These are phyloP conservation scores for Hevea brasiliensis DNA, from an alignment of 345 rosid species.

Conservation along the genomic window DNA sequence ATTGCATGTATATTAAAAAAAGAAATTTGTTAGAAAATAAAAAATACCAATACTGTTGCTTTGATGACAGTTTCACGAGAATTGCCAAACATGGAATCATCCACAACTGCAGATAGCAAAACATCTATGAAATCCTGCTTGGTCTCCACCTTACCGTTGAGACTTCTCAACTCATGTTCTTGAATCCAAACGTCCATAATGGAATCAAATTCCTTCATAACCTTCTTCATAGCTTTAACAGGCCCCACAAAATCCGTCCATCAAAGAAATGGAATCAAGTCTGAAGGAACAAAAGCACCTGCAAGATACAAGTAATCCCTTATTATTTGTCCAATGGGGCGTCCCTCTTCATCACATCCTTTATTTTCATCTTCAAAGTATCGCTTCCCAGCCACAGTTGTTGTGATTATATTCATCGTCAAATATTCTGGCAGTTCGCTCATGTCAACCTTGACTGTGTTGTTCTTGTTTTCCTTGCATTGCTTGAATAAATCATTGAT, in stretches of 20 bases:
- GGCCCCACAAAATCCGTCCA: conserved; percentile 25
- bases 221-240: conserved; percentile 13
- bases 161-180: conserved; percentile 21
- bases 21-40: no score
- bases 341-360: conserved; percentile 13
- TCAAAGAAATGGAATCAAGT: conserved; percentile 29
- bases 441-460: neutral
- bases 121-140: conserved; percentile 21
- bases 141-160: neutral
- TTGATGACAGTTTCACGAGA: conserved; percentile 21
- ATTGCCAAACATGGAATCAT: conserved; percentile 12
- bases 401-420: conserved; percentile 19
- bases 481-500: conserved; percentile 8
- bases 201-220: conserved; percentile 27
- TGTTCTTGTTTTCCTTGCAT: neutral
- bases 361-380: neutral
- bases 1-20: no score
- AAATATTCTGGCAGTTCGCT: conserved; percentile 15
- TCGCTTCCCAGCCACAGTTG: conserved; percentile 26
- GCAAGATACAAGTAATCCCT: conserved; percentile 28
- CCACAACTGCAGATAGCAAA: conserved; percentile 12
- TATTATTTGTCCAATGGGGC: conserved; percentile 17
- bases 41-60: conserved; percentile 21
- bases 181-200: conserved; percentile 32
- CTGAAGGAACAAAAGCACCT: conserved; percentile 26